Conservation (phyloP, 352 stramenopile genomes). For the Globisporangium nodosum region DNA sequence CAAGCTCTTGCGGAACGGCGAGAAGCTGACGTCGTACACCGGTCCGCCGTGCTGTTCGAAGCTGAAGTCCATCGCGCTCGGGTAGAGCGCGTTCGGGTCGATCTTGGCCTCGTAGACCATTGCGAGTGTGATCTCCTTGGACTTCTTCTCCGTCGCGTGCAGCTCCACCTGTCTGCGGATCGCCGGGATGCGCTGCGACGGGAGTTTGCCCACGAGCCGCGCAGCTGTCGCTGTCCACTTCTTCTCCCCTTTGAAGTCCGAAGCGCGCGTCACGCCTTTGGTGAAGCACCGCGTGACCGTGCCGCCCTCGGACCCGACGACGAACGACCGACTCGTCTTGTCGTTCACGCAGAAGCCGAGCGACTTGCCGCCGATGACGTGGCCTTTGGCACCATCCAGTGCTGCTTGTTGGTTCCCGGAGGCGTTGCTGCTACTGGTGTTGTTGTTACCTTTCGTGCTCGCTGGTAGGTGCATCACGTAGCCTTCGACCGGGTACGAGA, state of each 20-base stretch:
- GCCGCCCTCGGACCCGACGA: conserved; percentile 73
- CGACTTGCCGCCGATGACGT: conserved; percentile 57
- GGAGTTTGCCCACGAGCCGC: conserved; percentile 52
- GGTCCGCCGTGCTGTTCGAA: conserved; percentile 70
- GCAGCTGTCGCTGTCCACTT: conserved; percentile 75
- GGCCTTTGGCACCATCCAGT: conserved; percentile 1
- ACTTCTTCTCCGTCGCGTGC: conserved; percentile 53
- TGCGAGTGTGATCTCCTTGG: conserved; percentile 58
- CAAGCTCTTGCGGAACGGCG: conserved; percentile 76
- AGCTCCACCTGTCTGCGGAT: conserved; percentile 64
- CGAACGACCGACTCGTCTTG: conserved; percentile 66
- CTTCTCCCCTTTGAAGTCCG: conserved; percentile 69
- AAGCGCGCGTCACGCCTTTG: conserved; percentile 39
- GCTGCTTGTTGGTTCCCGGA: neutral
- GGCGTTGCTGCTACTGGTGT: conserved; percentile 5
- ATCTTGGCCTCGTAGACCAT: conserved; percentile 75
- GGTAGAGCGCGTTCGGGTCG: conserved; percentile 49
- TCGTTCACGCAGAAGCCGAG: conserved; percentile 60
- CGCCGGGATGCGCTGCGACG: conserved; percentile 30
- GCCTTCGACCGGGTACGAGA: conserved; percentile 78
- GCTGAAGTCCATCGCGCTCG: conserved; percentile 66
- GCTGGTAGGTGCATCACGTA: conserved; percentile 65
- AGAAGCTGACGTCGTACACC: conserved; percentile 78
- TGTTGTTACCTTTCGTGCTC: conserved; percentile 7
- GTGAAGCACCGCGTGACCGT: conserved; percentile 59